Conservation (phyloP, 192 early-diverging fungal genomes). For the Coemansia sp. region DNA sequence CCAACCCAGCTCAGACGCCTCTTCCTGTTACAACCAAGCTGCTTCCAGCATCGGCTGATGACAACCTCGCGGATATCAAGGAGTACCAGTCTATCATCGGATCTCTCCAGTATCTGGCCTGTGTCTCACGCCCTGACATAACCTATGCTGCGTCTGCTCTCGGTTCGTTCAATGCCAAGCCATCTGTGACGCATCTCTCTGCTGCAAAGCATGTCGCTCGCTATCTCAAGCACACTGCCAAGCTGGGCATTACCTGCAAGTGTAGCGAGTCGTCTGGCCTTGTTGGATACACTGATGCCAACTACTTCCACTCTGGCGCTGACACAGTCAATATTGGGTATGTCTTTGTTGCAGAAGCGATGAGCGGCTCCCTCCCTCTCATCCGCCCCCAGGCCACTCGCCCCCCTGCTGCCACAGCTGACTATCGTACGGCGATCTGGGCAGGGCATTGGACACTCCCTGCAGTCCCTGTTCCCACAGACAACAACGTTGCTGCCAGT, state of each 20-base stretch:
- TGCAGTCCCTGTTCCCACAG: no score
- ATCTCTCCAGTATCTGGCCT: conserved; percentile 8
- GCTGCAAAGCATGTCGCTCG: conserved; percentile 9
- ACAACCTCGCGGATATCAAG: conserved; percentile 1
- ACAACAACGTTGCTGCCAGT: no score
- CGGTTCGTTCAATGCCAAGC: conserved; percentile 8
- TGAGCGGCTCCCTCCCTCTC: no score
- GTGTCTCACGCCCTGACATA: conserved; percentile 1
- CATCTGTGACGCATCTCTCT: neutral
- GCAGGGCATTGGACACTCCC: no score
- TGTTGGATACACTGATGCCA: conserved; percentile 9
- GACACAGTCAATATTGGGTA: no score
- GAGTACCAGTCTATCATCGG: conserved; percentile 1
- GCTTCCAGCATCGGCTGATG: neutral
- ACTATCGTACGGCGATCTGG: no score
- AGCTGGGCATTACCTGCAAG: conserved; percentile 4
- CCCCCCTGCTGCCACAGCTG: no score
- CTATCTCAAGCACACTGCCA: conserved; percentile 12
- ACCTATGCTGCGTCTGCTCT: conserved; percentile 1
- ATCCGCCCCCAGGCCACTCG: no score
- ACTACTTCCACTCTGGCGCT: conserved; percentile 1
- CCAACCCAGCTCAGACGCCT: neutral
- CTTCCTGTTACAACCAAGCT: neutral
- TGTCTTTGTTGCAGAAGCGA: no score
- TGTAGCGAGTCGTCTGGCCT: neutral